Conservation (phyloP, 176 grass and related monocot species). For the Triticum dicoccoides region DNA sequence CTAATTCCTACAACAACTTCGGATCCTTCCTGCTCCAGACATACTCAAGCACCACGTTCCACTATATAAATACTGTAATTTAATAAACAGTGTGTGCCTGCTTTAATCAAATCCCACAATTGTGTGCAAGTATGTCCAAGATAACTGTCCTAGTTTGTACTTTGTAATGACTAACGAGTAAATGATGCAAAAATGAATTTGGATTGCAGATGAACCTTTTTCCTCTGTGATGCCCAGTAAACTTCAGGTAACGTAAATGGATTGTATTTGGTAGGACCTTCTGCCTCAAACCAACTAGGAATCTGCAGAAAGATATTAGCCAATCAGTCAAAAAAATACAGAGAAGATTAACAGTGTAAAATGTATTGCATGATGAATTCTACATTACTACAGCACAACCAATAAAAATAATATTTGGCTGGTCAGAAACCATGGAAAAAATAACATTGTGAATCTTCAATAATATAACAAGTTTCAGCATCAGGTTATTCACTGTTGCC, state of each 20-base stretch:
- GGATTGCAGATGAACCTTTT: conserved; percentile 51
- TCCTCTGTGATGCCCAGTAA: conserved; percentile 86
- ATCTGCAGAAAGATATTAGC: conserved; percentile 50
- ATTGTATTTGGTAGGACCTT: conserved; percentile 73
- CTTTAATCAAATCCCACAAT: not conserved
- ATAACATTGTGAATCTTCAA: conserved; percentile 3
- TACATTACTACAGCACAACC: conserved; percentile 3
- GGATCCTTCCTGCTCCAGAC: not conserved
- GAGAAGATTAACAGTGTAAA: conserved; percentile 2
- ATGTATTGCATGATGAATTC: not conserved
- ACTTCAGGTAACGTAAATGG: conserved; percentile 90
- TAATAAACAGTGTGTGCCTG: not conserved
- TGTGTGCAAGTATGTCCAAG: not conserved
- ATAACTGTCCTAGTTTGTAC: not conserved
- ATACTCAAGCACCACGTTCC: not conserved
- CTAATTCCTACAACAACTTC: not conserved
- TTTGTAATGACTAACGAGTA: not conserved
- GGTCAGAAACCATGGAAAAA: not conserved
- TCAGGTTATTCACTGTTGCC: not conserved
- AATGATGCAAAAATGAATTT: not conserved
- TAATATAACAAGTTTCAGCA: conserved; percentile 6
- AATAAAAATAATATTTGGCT: not conserved
- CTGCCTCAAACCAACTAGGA: conserved; percentile 83
- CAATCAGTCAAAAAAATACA: conserved; percentile 1
- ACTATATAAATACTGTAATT: conserved; percentile 17